A percentile compares a stretch with the other conserved stretches of the same genome.
phyloP scores from a whole-genome alignment of 1,284 basidiomycete genomes.

The Trichosporon asahii region DNA sequence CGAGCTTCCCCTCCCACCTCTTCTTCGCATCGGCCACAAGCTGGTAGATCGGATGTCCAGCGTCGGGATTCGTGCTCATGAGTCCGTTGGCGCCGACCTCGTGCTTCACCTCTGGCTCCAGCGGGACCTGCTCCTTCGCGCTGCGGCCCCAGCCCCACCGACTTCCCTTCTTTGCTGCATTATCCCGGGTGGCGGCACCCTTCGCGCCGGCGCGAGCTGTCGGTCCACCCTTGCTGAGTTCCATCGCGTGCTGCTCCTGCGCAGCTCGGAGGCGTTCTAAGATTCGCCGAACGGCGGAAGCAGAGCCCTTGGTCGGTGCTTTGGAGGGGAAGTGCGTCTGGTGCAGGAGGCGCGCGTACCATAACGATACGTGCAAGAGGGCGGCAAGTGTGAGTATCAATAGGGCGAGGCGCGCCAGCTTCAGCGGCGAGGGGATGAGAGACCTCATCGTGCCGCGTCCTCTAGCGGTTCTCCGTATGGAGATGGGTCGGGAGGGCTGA shows the following conservation, averaged over 20 bases:
- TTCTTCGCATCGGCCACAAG: conserved; percentile 45
- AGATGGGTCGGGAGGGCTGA: too few species aligned
- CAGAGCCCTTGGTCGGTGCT: background rate
- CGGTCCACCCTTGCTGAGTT: background rate
- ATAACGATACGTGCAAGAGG: background rate
- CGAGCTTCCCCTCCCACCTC: conserved; percentile 50
- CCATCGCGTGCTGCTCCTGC: background rate
- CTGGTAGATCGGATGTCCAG: conserved; percentile 51
- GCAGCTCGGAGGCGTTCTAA: background rate
- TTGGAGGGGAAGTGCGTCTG: background rate
- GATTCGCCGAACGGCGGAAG: background rate
- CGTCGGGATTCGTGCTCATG: conserved; percentile 38
- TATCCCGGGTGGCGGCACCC: background rate
- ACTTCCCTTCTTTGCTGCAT: background rate
- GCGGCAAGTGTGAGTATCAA: background rate
- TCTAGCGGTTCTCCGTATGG: too few species aligned
- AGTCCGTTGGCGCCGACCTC: conserved; percentile 40
- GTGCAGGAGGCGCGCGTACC: background rate
- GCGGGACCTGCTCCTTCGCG: background rate
- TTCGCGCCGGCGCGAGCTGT: background rate
- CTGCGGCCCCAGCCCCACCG: background rate
- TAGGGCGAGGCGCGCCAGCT: background rate
- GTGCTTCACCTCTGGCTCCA: conserved; percentile 21
- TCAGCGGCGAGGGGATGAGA: background rate
- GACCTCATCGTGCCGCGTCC: background rate